phyloP scores from a whole-genome alignment of 805 yeast species.

The Zygoascus ofunaensis region DNA sequence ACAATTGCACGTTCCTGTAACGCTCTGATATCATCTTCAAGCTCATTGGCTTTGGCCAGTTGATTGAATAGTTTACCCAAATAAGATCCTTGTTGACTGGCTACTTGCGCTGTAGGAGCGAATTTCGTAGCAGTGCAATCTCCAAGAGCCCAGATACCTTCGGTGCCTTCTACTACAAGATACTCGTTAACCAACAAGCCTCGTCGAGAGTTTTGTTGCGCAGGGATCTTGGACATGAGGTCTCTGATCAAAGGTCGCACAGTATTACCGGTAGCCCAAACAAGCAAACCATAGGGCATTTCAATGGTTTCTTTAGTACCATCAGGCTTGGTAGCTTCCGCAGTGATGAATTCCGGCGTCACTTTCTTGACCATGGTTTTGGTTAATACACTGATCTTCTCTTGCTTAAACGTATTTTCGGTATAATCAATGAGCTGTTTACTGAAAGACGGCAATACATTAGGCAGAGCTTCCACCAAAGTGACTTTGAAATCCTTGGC shows the following conservation, averaged over 20 bases:
- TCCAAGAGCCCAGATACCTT: slow-evolving; percentile 81
- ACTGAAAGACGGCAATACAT: slow-evolving; percentile 52
- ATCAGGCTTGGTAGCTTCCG: slow-evolving; percentile 55
- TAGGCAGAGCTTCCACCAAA: slow-evolving; percentile 84
- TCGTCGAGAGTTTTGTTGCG: slow-evolving; percentile 75
- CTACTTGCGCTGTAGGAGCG: slow-evolving; percentile 97
- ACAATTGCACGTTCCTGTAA: slow-evolving; percentile 29
- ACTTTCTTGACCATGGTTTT: slow-evolving; percentile 87
- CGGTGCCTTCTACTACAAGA: slow-evolving; percentile 72
- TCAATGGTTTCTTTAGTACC: slow-evolving; percentile 53
- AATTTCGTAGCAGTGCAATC: slow-evolving; percentile 85
- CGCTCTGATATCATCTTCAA: slow-evolving; percentile 31
- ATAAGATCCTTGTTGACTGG: slow-evolving; percentile 85
- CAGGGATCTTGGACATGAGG: slow-evolving; percentile 57
- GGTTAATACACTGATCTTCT: slow-evolving; percentile 64
- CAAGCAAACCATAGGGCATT: slow-evolving; percentile 84
- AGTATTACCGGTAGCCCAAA: slow-evolving; percentile 97
- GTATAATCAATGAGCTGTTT: slow-evolving; percentile 53
- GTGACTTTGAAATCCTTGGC: slow-evolving; percentile 75
- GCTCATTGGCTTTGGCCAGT: slow-evolving; percentile 29
- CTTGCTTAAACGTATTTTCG: slow-evolving; percentile 58
- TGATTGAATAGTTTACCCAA: slow-evolving; percentile 64
- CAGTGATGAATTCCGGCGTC: slow-evolving; percentile 58
- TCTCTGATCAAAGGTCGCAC: slow-evolving; percentile 67
- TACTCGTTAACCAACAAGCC: slow-evolving; percentile 82